Evolutionary conservation across 768 basidiomycete genomes (phyloP).

Genomic region (Macrolepiota dolichaula): DNA sequence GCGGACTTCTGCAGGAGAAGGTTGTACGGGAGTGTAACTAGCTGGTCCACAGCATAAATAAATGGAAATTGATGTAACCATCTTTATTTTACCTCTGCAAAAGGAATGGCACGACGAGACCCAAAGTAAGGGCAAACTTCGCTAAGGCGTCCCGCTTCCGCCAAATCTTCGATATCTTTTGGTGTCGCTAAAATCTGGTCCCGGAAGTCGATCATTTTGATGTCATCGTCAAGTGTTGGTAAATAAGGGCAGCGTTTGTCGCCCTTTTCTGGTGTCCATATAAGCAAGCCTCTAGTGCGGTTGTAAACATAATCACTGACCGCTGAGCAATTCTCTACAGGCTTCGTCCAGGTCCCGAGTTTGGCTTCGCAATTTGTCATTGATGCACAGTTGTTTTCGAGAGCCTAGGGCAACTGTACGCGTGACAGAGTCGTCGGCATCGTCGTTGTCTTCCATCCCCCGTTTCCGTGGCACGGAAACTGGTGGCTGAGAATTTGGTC

Average conservation of each 20-base stretch:
- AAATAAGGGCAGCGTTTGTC: conserved; percentile 74
- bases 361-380: conserved; percentile 66
- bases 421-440: conserved; percentile 19
- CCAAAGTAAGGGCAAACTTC: conserved; percentile 93
- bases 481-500: conserved; percentile 14
- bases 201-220: conserved; percentile 72
- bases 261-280: conserved; percentile 45
- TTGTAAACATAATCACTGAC: conserved; percentile 35
- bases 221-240: conserved; percentile 67
- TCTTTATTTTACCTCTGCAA: conserved; percentile 73
- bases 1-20: conserved; percentile 80
- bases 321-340: conserved; percentile 77
- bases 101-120: conserved; percentile 80
- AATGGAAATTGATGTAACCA: background rate
- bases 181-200: conserved; percentile 86
- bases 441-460: conserved; percentile 19
- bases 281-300: background rate
- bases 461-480: conserved; percentile 23
- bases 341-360: conserved; percentile 79
- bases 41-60: conserved; percentile 34
- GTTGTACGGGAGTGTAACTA: conserved; percentile 93
- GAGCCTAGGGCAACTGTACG: conserved; percentile 87
- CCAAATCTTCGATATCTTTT: conserved; percentile 94
- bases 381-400: conserved; percentile 89
- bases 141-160: conserved; percentile 60